These are phyloP conservation scores for Xylariales sp. DNA, from an alignment of 2,329 filamentous ascomycete species.

Conservation along the genomic window DNA sequence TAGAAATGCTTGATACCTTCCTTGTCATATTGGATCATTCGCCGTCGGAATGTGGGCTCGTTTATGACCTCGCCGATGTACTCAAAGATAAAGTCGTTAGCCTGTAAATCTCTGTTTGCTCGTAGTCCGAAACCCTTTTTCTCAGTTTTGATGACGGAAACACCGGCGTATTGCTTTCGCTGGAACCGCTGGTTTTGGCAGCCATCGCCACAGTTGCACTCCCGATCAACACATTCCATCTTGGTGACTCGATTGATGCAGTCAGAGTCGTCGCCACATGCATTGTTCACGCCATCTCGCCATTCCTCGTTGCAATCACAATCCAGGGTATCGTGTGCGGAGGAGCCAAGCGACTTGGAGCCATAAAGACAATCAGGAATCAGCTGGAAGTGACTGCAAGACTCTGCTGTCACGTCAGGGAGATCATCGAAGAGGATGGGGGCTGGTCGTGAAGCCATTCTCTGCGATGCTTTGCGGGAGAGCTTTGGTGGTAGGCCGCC, in stretches of 20 bases:
- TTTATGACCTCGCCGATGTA: slow-evolving; percentile 99
- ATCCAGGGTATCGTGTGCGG: slow-evolving; percentile 84
- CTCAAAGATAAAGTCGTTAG: slow-evolving; percentile 93
- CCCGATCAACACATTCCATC: slow-evolving; percentile 82
- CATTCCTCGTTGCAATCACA: slow-evolving; percentile 94
- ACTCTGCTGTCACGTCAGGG: slow-evolving; percentile 73
- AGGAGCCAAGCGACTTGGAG: slow-evolving; percentile 84
- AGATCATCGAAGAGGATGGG: slow-evolving; percentile 67
- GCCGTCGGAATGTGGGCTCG: slow-evolving; percentile 79
- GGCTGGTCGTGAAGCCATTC: slow-evolving; percentile 58
- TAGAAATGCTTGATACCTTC: slow-evolving; percentile 99
- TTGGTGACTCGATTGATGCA: slow-evolving; percentile 98
- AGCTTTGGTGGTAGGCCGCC: slow-evolving; percentile 56
- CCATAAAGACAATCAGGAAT: slow-evolving; percentile 86
- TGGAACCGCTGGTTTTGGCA: slow-evolving; percentile 97
- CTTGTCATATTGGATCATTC: slow-evolving; percentile 89
- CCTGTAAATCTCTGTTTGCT: slow-evolving; percentile 68
- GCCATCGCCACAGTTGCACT: slow-evolving; percentile 79
- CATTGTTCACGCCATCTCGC: slow-evolving; percentile 71
- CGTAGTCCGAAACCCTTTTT: slow-evolving; percentile 96
- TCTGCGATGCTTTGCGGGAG: slow-evolving; percentile 69
- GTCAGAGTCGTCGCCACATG: slow-evolving; percentile 93
- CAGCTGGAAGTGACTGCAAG: slow-evolving; percentile 70
- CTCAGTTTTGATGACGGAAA: slow-evolving; percentile 94
- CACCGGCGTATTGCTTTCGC: slow-evolving; percentile 80